These are phyloP conservation scores for Sporothrix humicola DNA, from an alignment of 2,329 filamentous ascomycete genomes.

Conservation along the genomic window DNA sequence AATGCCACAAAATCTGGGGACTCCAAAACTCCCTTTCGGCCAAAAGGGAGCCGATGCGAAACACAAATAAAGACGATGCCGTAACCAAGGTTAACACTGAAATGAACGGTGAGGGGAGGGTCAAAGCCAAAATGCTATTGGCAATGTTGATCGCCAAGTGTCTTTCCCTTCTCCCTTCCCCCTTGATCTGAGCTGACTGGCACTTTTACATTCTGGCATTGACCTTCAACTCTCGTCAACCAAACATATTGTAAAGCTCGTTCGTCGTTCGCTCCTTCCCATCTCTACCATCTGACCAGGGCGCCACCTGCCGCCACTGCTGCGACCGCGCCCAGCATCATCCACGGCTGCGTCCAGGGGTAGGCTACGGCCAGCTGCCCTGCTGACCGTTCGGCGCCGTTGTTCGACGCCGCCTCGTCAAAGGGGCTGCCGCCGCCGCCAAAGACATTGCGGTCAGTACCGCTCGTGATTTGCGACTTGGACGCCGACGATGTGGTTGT, in stretches of 20 bases:
- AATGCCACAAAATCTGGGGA: not conserved
- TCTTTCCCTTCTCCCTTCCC: not conserved
- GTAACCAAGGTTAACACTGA: not conserved
- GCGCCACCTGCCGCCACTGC: constrained; percentile 15
- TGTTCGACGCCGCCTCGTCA: constrained; percentile 34
- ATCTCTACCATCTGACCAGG: constrained; percentile 1
- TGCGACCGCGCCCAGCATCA: constrained; percentile 1
- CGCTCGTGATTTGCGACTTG: not conserved
- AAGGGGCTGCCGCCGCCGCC: constrained; percentile 42
- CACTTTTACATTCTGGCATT: not conserved
- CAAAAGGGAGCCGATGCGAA: not conserved
- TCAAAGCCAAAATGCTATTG: not conserved
- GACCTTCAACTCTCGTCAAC: not conserved
- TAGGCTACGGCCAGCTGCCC: not conserved
- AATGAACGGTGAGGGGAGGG: not conserved
- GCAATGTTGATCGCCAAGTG: not conserved
- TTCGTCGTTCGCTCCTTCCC: not conserved
- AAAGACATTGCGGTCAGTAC: not conserved
- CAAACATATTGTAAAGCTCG: not conserved
- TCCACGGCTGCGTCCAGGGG: constrained; percentile 25
- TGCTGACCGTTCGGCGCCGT: constrained; percentile 10
- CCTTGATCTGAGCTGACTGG: no score
- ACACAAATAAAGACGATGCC: not conserved
- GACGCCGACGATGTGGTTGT: constrained; percentile 2
- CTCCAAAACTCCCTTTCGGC: not conserved